Base-by-base conservation (phyloP, 805 yeast genomes). In the Myxozyma mucilagina region DNA sequence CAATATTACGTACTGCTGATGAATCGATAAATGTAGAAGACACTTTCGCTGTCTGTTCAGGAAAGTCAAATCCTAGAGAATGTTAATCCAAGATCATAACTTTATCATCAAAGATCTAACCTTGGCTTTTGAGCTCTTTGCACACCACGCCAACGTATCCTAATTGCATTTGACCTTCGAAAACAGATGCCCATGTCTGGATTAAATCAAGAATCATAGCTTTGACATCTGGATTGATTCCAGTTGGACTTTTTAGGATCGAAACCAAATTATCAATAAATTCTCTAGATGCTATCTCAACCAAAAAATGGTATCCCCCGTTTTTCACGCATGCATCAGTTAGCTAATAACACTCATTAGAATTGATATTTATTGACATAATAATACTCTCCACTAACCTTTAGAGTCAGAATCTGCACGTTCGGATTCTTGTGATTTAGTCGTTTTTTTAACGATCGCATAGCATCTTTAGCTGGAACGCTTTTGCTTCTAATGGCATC, bases 311-410 rank as follows among this genome's bases (percentile, higher is more conserved):
- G 51, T 79, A 79, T 7, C 99, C 99, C 50, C 97, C 92, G 72
- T 94, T 94, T 75, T 94, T 94, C 57, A 93, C 87, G 74, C 97
- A 89, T 49, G 90, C 81, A 69, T 94, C 98, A 36, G 87, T 79
- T 63, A 94, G 77, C 70, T 87, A 88, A 14, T 41, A 6, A 13
- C 35, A 36, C 14, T 31, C 16, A 39, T 9, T 14, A 29, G 4
- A n/a, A 18, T 16, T 11, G 9, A 35, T 20, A 13, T 4, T 1
- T 24, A 48, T 35, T 16, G 13, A 16, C 32, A 49, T 14, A 10
- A 13, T 8, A 13, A n/a, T n/a, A n/a, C n/a, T n/a, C n/a, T n/a
- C 31, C 5, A 48, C 62, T 11, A 38, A 65, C 67, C 63, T 68
- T 65, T 70, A 94, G 80, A 0, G 92, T 79, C 4, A 94, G 82